Evolutionary conservation across 768 basidiomycete species (phyloP).

Genomic region (Tricholoma furcatifolium): DNA sequence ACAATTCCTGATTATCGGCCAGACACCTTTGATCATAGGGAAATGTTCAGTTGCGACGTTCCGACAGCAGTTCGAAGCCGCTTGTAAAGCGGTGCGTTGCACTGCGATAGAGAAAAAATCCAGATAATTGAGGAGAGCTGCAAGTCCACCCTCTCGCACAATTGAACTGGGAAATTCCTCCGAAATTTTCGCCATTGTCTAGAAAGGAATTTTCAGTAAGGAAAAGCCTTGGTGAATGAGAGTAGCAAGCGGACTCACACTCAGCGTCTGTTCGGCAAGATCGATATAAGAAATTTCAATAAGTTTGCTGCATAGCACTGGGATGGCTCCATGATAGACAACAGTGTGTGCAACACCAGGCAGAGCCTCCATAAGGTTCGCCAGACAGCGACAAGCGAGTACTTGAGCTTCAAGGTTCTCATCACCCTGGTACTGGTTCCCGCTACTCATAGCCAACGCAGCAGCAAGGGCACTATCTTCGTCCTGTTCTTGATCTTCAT

Average conservation of each 20-base stretch:
- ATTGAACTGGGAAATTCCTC: constrained; percentile 96
- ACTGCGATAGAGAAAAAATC: constrained; percentile 99
- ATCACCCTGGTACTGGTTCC: constrained; percentile 68
- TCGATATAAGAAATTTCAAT: constrained; percentile 98
- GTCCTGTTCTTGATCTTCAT: constrained; percentile 63
- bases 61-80: constrained; percentile 95
- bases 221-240: constrained; percentile 16
- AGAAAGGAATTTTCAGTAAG: constrained; percentile 9
- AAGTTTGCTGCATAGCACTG: constrained; percentile 95
- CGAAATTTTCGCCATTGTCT: constrained; percentile 99
- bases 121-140: constrained; percentile 90
- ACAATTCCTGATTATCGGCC: constrained; percentile 92
- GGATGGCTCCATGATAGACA: constrained; percentile 97
- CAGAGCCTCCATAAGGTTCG: constrained; percentile 98
- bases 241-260: constrained; percentile 57
- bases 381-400: constrained; percentile 93
- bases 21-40: constrained; percentile 82
- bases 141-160: constrained; percentile 92
- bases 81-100: constrained; percentile 94
- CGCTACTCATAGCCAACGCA: constrained; percentile 79
- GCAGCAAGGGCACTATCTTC: constrained; percentile 90
- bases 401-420: constrained; percentile 93
- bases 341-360: constrained; percentile 97
- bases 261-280: constrained; percentile 95
- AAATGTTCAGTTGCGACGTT: constrained; percentile 90